These are phyloP conservation scores for Neobulgaria alba DNA, from an alignment of 2,329 filamentous ascomycete genomes.

Conservation along the genomic window DNA sequence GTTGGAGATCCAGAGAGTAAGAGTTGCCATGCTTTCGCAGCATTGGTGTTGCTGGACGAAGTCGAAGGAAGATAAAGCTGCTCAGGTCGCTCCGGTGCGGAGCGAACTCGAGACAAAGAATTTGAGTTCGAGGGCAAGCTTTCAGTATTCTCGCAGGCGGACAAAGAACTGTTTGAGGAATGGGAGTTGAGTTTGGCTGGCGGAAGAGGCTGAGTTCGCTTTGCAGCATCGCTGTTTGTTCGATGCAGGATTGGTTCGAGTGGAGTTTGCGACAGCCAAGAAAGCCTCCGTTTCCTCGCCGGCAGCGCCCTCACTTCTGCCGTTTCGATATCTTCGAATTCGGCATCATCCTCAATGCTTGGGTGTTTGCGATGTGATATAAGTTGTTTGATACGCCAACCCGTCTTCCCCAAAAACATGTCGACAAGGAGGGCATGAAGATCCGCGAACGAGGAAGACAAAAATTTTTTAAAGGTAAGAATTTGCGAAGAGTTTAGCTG, in stretches of 20 bases:
- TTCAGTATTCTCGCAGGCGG: slow-evolving; percentile 34
- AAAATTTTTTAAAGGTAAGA: too few relatives aligned
- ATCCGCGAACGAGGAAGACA: too few relatives aligned
- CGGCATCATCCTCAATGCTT: background rate
- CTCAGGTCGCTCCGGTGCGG: slow-evolving; percentile 14
- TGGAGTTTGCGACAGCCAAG: slow-evolving; percentile 2
- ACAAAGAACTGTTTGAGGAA: slow-evolving; percentile 39
- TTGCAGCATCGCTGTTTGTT: background rate
- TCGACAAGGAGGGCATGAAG: slow-evolving; percentile 5
- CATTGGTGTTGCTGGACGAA: slow-evolving; percentile 12
- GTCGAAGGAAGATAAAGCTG: slow-evolving; percentile 25
- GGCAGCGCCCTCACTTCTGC: background rate
- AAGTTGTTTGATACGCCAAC: slow-evolving; percentile 2
- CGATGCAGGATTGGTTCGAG: background rate
- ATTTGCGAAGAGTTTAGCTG: too few relatives aligned
- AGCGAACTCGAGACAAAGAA: slow-evolving; percentile 21
- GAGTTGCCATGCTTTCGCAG: slow-evolving; percentile 20
- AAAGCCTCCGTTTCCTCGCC: background rate
- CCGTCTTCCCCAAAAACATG: slow-evolving; percentile 1
- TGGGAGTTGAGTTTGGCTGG: slow-evolving; percentile 32
- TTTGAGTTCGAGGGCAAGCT: slow-evolving; percentile 8
- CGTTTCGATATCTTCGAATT: background rate
- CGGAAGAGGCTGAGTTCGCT: slow-evolving; percentile 11
- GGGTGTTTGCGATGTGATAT: slow-evolving; percentile 1
- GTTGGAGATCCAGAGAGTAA: slow-evolving; percentile 15